Base-by-base conservation (phyloP, 208 protist genomes). In the Phytomonas serpens region DNA sequence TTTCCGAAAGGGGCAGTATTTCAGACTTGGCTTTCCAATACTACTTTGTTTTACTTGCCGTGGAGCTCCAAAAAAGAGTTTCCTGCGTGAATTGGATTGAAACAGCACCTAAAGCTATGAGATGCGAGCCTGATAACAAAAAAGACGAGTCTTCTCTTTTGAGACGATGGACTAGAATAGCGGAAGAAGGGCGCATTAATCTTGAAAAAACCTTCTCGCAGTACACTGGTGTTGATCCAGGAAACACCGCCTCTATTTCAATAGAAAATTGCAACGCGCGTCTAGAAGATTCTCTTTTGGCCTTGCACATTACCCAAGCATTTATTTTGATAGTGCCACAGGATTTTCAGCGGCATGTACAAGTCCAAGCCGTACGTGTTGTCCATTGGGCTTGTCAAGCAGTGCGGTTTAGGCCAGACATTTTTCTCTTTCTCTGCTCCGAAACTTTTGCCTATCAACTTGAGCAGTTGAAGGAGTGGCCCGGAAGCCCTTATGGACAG, bases 401-500 rank as follows among this genome's bases (percentile, higher is more conserved):
- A 30, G 67, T 72, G n/a, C 38, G n/a, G 67, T 64, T 63, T 61
- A 5, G 47, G 4, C 47, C 73, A 23, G 62, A 68, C 4, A 52
- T 69, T 52, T 77, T 77, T 30, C 74, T 36, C 4, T 40, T 64
- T n/a, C 52, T 77, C 5, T 77, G 74, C 34, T 57, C 47, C 16
- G 64, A 40, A n/a, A 7, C 13, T 3, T 29, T 77, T 11, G 47
- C 69, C 30, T 23, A 10, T 9, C 51, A 62, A 13, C 51, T 77
- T n/a, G 68, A 69, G 23, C 13, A 27, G 37, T 64, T 76, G 61
- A 34, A 47, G 57, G 31, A 47, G 16, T 29, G 36, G 30, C 62
- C 36, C 42, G 62, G 61, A 42, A 42, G 37, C 27, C 34, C 61
- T 31, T 71, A 71, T 37, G 38, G 36, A 1, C 67, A 71, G 27